A percentile compares a stretch with the other conserved stretches of the same genome.
phyloP scores from a whole-genome alignment of 1,284 basidiomycete species.

The Ganoderma multipileum region DNA sequence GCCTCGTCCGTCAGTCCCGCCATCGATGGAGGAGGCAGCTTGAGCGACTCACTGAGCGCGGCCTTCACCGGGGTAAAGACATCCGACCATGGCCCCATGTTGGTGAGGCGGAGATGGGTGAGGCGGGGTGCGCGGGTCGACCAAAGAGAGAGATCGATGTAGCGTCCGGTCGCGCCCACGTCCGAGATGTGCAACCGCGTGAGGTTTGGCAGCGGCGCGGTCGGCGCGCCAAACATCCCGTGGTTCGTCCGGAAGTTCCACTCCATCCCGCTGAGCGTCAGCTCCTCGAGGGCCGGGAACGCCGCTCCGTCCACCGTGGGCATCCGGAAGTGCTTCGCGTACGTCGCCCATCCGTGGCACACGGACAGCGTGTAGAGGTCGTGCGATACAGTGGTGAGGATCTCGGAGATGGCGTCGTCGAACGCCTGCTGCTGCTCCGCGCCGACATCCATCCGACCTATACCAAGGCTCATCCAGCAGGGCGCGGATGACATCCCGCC shows the following conservation, averaged over 20 bases:
- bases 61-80: not conserved
- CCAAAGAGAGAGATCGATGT: not conserved
- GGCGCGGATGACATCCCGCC: not conserved
- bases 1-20: not conserved
- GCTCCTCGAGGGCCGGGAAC: constrained; percentile 10
- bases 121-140: not conserved
- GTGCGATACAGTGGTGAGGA: constrained; percentile 9
- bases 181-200: not conserved
- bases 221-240: not conserved
- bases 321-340: constrained; percentile 4
- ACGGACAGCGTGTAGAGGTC: constrained; percentile 16
- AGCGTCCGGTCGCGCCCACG: not conserved
- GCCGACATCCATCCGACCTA: not conserved
- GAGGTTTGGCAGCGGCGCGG: not conserved
- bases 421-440: constrained; percentile 3
- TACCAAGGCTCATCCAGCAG: not conserved
- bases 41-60: not conserved
- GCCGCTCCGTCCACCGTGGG: not conserved
- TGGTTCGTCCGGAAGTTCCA: constrained; percentile 1
- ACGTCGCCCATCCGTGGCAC: constrained; percentile 16
- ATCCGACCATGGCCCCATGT: not conserved
- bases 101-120: not conserved
- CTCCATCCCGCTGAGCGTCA: constrained; percentile 4
- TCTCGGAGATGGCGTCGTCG: constrained; percentile 6
- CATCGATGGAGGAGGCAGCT: not conserved